Conservation (phyloP, 176 grass and related monocot genomes). For the Aegilops sharonensis region DNA sequence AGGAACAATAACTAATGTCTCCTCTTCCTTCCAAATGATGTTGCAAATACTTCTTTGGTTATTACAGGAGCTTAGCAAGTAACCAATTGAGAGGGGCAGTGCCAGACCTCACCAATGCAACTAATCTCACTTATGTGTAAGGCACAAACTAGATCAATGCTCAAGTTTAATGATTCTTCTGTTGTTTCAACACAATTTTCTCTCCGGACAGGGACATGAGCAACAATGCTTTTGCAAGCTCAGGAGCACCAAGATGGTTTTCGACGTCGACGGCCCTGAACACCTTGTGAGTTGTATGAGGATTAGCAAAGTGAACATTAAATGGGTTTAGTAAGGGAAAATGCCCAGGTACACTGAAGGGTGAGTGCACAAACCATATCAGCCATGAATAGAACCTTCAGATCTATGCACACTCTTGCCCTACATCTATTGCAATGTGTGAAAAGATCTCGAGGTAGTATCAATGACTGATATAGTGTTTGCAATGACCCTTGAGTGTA, state of each 20-base stretch:
- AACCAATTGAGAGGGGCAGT: conserved; percentile 37
- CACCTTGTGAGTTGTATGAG: conserved; percentile 47
- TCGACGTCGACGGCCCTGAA: conserved; percentile 40
- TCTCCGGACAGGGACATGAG: conserved; percentile 53
- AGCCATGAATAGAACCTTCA: background rate
- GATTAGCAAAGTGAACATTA: conserved; percentile 10
- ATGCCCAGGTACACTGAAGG: background rate
- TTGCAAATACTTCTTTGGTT: conserved; percentile 6
- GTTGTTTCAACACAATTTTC: background rate
- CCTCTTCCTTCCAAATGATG: conserved; percentile 7
- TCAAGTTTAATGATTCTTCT: conserved; percentile 1
- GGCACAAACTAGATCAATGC: conserved; percentile 16
- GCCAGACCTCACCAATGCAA: conserved; percentile 54
- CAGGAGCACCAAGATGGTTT: conserved; percentile 54
- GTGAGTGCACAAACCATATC: background rate
- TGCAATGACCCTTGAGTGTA: background rate
- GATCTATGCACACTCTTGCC: background rate
- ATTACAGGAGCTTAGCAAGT: conserved; percentile 58
- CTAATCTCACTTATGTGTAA: conserved; percentile 54
- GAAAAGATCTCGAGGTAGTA: background rate
- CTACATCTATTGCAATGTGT: background rate
- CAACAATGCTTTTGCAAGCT: conserved; percentile 48
- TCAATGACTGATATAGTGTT: background rate
- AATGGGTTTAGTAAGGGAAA: conserved; percentile 8
- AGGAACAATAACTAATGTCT: conserved; percentile 32